Evolutionary conservation across 148 eudicot genomes (phyloP), one percentile per base, ranked within the genome.

Genomic region (Vaccinium corymbosum): DNA sequence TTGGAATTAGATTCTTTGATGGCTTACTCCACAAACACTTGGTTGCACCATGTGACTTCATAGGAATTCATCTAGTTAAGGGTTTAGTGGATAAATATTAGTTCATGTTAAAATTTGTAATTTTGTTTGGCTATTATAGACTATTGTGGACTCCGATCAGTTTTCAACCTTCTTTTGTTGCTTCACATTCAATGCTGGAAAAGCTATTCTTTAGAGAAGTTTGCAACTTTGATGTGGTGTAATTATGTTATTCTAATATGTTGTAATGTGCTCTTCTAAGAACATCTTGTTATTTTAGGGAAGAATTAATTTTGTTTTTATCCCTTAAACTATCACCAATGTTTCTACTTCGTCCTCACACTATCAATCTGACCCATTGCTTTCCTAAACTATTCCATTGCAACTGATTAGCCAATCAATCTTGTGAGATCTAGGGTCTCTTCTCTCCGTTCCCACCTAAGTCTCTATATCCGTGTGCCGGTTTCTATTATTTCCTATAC

Each of bases 271-370:
- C 42, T 38, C 42, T 38, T 38, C 25, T 15, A 48, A 32, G 12
- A 17, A 25, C 64, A 56, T 64, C 53, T 17, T 76, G 78, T 88
- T 16, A 85, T 83, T 87, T 38, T 88, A 95, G 98, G 98, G 97
- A 85, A 85, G 42, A 38, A 4, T 38, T 38, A 38, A 38, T 38
- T 38, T 38, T 38, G 42, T 4, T 38, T 38, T 38, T 38, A 38
- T 38, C 42, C 42, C 1, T 38, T 38, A 38, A 38, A 38, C 42
- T 38, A 42, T 42, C 46, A 42, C 46, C 6, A 42, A 42, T 42
- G 46, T 5, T 42, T 42, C 46, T 42, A 5, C 6, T 42, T 42
- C 6, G 7, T 42, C 46, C 46, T 42, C 46, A 42, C 5, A 42
- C 46, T 42, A 42, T 42, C 46, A 42, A 42, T 42, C 5, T 42